These are phyloP conservation scores for Pseudopithomyces maydicus DNA, from an alignment of 2,329 filamentous ascomycete genomes.

Conservation along the genomic window DNA sequence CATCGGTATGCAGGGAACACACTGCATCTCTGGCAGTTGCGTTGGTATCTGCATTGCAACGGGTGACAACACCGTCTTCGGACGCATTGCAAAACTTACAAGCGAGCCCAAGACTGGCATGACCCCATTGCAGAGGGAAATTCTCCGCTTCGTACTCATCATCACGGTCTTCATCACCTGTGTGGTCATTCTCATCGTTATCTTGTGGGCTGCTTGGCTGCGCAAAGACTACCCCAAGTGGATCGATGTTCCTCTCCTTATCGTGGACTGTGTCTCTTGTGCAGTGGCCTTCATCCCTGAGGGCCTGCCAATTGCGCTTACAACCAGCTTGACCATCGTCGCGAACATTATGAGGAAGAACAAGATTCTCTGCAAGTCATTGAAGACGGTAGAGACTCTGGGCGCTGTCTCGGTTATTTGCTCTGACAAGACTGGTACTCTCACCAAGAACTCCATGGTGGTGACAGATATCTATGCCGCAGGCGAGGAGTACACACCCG, in stretches of 20 bases:
- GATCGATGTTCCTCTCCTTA: conserved; percentile 74
- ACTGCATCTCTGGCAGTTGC: conserved; percentile 72
- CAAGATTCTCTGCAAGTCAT: conserved; percentile 77
- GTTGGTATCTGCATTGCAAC: conserved; percentile 72
- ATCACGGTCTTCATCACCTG: conserved; percentile 70
- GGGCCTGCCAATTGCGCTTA: conserved; percentile 44
- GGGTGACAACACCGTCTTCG: conserved; percentile 75
- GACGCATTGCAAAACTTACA: conserved; percentile 74
- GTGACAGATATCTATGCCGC: conserved; percentile 72
- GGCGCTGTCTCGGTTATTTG: conserved; percentile 75
- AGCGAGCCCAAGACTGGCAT: conserved; percentile 70
- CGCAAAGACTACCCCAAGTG: conserved; percentile 68
- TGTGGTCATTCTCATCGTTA: conserved; percentile 68
- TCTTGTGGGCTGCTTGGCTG: conserved; percentile 75
- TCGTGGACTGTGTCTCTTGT: conserved; percentile 72
- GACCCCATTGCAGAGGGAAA: conserved; percentile 73
- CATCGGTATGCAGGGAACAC: conserved; percentile 79
- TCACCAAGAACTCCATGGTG: conserved; percentile 73
- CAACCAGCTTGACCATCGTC: conserved; percentile 72
- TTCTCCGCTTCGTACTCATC: conserved; percentile 72
- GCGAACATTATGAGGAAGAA: conserved; percentile 78
- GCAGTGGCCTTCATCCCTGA: conserved; percentile 79
- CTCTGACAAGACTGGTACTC: conserved; percentile 77
- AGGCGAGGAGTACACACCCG: conserved; percentile 54
- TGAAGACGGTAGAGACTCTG: conserved; percentile 78